These are phyloP conservation scores for Fusarium torulosum DNA, from an alignment of 2,329 filamentous ascomycete genomes.

Conservation along the genomic window DNA sequence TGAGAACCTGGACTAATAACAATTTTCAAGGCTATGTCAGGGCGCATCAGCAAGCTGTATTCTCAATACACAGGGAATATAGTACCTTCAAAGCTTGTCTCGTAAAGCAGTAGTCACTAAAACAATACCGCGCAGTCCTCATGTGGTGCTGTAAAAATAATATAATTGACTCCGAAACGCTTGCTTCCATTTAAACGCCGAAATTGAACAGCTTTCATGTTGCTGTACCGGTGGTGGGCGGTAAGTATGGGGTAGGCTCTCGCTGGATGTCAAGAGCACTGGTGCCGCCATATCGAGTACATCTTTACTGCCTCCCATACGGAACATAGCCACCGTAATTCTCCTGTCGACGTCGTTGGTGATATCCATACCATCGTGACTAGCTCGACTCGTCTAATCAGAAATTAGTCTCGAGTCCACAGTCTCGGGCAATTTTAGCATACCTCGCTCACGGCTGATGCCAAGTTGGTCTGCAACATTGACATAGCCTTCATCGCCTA, in stretches of 20 bases:
- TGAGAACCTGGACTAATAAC: background rate
- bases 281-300: background rate
- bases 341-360: slow-evolving; percentile 10
- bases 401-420: slow-evolving; percentile 17
- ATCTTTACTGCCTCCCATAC: background rate
- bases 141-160: background rate
- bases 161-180: background rate
- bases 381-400: slow-evolving; percentile 25
- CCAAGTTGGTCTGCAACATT: slow-evolving; percentile 73
- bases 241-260: background rate
- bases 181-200: background rate
- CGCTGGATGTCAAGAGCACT: background rate
- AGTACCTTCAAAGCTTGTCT: background rate
- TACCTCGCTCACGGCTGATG: slow-evolving; percentile 65
- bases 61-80: background rate
- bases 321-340: background rate
- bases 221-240: background rate
- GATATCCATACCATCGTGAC: slow-evolving; percentile 22
- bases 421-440: slow-evolving; percentile 11
- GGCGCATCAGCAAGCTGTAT: background rate
- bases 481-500: slow-evolving; percentile 70
- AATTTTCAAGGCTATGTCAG: background rate
- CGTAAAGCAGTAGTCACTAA: background rate
- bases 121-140: background rate
- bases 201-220: background rate